phyloP scores from a whole-genome alignment of 805 yeast species.

The Sungouiella blattae region DNA sequence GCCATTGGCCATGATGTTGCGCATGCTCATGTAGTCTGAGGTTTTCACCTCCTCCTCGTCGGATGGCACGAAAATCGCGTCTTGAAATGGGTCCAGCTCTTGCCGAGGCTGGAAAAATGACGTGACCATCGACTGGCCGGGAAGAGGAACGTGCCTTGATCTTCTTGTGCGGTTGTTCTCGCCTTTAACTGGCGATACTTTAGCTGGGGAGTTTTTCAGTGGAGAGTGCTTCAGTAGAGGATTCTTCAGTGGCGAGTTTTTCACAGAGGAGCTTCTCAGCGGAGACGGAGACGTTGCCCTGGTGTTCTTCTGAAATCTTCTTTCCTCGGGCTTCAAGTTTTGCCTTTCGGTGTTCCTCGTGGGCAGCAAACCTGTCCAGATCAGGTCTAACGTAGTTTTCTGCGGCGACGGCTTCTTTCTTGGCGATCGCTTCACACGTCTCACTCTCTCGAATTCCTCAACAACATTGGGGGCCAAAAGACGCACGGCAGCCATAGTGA shows the following conservation, averaged over 20 bases:
- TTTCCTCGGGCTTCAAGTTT: too few relatives aligned
- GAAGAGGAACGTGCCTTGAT: conserved; percentile 6
- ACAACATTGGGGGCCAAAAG: conserved; percentile 14
- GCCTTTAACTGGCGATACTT: background rate
- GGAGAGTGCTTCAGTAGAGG: background rate
- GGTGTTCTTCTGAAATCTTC: too few relatives aligned
- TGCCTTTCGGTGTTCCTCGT: background rate
- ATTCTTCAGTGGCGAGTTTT: background rate
- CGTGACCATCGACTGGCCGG: conserved; percentile 18
- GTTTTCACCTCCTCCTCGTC: conserved; percentile 9
- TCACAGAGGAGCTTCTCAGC: background rate
- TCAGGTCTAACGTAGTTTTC: conserved; percentile 25
- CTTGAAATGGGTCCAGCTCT: conserved; percentile 4
- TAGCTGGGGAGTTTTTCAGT: background rate
- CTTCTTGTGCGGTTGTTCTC: too few relatives aligned
- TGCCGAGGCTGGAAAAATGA: conserved; percentile 10
- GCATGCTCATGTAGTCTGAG: conserved; percentile 4
- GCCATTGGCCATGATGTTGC: conserved; percentile 4
- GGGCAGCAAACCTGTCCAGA: conserved; percentile 13
- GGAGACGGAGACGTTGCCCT: background rate
- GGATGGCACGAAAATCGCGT: conserved; percentile 8
- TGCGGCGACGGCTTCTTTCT: conserved; percentile 17
- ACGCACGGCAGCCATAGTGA: conserved; percentile 18
- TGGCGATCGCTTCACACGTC: conserved; percentile 9
- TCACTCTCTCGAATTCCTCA: conserved; percentile 6